phyloP scores from a whole-genome alignment of 2,329 filamentous ascomycete species.

The Calonectria honghensis region DNA sequence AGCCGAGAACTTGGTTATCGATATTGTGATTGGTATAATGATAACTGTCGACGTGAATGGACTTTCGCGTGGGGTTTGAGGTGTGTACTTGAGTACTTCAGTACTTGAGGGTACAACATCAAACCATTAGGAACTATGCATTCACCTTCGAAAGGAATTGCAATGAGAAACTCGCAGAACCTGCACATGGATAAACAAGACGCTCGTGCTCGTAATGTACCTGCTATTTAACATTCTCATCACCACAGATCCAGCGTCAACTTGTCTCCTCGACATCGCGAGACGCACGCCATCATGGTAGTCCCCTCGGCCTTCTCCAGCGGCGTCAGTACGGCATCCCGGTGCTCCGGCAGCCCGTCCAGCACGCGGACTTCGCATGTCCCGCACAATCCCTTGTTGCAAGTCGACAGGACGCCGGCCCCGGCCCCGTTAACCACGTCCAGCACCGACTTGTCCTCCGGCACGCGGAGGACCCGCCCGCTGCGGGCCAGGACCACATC shows the following conservation, averaged over 20 bases:
- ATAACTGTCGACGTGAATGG: background rate
- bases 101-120: background rate
- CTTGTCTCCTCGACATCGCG: conserved; percentile 6
- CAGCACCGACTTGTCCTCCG: conserved; percentile 1
- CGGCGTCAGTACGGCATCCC: conserved; percentile 28
- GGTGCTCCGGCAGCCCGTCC: conserved; percentile 23
- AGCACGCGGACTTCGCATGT: conserved; percentile 29
- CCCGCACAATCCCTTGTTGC: conserved; percentile 31
- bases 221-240: background rate
- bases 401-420: conserved; percentile 6
- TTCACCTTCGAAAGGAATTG: background rate
- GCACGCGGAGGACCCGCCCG: background rate
- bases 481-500: conserved; percentile 10
- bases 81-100: background rate
- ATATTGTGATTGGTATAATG: background rate
- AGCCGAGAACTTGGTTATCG: background rate
- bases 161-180: background rate
- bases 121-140: background rate
- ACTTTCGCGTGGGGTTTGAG: background rate
- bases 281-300: conserved; percentile 2
- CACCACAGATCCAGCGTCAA: conserved; percentile 9
- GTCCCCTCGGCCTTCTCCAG: conserved; percentile 13
- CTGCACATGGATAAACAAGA: background rate
- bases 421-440: conserved; percentile 7
- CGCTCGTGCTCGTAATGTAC: background rate